Evolutionary conservation across 352 stramenopile species (phyloP), one percentile per base, ranked within the genome.

Genomic region (Peronospora tabacina): DNA sequence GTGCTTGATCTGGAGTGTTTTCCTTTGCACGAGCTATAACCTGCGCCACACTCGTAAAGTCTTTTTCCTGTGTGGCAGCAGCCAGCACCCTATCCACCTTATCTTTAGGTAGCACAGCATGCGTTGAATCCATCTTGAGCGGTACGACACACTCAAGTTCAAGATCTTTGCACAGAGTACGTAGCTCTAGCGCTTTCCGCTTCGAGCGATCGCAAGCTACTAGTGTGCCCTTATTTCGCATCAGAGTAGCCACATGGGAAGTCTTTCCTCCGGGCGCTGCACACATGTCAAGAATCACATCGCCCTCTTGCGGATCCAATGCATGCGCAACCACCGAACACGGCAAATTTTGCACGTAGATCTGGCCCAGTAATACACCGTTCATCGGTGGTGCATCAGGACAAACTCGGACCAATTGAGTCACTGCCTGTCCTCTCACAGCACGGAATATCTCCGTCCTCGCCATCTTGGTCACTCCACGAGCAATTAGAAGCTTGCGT

Each of bases 281-380:
- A 72, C 94, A 98, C 85, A 98, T 95, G 54, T 98, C 94, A 33
- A 97, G 60, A 64, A 98, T 84, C 22, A 83, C 71, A 28, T 97
- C 82, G 20, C 75, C 82, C 16, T 70, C 50, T 57, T 93, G 66
- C 1, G 90, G 85, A 57, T 94, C 53, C 4, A 98, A 62, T 7
- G 77, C 88, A 52, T 97, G 85, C 0, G 70, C 87, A n/a, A 97
- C 93, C 26, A 97, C 66, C 1, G 90, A 83, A 2, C 86, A 97
- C 36, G 93, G 90, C 22, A 97, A 68, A 60, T 98, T 97, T 67
- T 98, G 93, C 12, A 95, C 67, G 62, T 95, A 96, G 45, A 97
- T 87, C 51, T 87, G 71, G 12, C 75, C 72, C 6, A 28, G 45
- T 11, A 97, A 57, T 15, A 97, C 62, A 5, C 76, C 80, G 54